Conservation (phyloP, 495 filamentous ascomycete genomes). For the Xylaria castorea region DNA sequence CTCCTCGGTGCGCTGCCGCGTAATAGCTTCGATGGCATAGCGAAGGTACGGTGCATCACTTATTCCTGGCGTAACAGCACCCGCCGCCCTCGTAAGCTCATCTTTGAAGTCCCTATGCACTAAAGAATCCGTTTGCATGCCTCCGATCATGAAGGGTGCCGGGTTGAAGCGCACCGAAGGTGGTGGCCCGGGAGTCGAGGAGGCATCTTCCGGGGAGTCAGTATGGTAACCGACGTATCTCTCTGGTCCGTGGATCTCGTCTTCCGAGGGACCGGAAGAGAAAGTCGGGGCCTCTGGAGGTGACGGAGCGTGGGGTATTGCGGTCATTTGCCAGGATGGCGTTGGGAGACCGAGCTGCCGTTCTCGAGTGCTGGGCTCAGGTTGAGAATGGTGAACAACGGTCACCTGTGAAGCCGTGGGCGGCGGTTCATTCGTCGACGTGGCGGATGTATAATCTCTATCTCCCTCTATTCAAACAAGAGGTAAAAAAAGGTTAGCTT, state of each 20-base stretch:
- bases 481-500: slow-evolving; percentile 26
- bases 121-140: slow-evolving; percentile 38
- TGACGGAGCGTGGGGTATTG: slow-evolving; percentile 44
- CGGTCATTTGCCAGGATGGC: slow-evolving; percentile 35
- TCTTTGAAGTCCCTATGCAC: slow-evolving; percentile 50
- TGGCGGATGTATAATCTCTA: neutral
- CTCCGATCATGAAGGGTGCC: slow-evolving; percentile 42
- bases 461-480: slow-evolving; percentile 7
- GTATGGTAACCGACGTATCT: slow-evolving; percentile 39
- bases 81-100: slow-evolving; percentile 50
- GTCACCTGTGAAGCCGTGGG: slow-evolving; percentile 31
- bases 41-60: slow-evolving; percentile 57
- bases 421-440: slow-evolving; percentile 12
- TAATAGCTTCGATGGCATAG: slow-evolving; percentile 56
- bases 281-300: slow-evolving; percentile 40
- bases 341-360: slow-evolving; percentile 20
- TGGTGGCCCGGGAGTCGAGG: slow-evolving; percentile 33
- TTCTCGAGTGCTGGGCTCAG: slow-evolving; percentile 20
- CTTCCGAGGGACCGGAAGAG: slow-evolving; percentile 43
- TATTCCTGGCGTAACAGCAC: slow-evolving; percentile 55
- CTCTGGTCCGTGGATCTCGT: slow-evolving; percentile 46
- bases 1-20: slow-evolving; percentile 39
- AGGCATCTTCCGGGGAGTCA: slow-evolving; percentile 25
- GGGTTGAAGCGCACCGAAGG: slow-evolving; percentile 41
- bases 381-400: slow-evolving; percentile 29